Conservation (phyloP, 345 rosid species). For the Eucalyptus polybractea region DNA sequence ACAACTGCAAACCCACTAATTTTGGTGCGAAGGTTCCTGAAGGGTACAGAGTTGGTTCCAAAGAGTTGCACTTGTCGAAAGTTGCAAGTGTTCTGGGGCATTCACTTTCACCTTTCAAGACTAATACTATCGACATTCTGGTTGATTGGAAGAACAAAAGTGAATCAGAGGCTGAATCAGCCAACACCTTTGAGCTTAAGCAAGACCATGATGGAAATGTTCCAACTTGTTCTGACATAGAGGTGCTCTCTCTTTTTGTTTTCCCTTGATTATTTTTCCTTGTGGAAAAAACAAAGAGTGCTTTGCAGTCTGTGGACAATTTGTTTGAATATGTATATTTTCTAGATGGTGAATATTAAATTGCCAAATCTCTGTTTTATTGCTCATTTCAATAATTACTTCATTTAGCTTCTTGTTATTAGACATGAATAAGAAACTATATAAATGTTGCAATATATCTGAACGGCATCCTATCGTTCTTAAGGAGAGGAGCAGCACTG, state of each 20-base stretch:
- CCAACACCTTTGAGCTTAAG: conserved; percentile 19
- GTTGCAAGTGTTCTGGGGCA: conserved; percentile 19
- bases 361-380: not conserved
- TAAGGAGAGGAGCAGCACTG: conserved; percentile 54
- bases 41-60: conserved; percentile 17
- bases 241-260: conserved; percentile 20
- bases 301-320: not conserved
- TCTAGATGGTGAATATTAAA: not conserved
- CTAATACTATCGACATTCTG: conserved; percentile 4
- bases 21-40: conserved; percentile 8
- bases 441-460: not conserved
- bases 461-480: conserved; percentile 3
- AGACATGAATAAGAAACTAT: not conserved
- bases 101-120: conserved; percentile 5
- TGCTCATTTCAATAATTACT: not conserved
- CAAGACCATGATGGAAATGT: conserved; percentile 14
- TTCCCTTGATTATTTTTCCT: not conserved
- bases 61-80: conserved; percentile 23
- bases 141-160: conserved; percentile 13
- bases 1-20: conserved; percentile 14
- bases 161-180: conserved; percentile 7
- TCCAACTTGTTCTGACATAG: conserved; percentile 34
- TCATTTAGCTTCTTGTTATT: not conserved
- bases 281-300: not conserved
- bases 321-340: not conserved